Base-by-base conservation (phyloP, 768 basidiomycete species). In the Termitomyces sp. region DNA sequence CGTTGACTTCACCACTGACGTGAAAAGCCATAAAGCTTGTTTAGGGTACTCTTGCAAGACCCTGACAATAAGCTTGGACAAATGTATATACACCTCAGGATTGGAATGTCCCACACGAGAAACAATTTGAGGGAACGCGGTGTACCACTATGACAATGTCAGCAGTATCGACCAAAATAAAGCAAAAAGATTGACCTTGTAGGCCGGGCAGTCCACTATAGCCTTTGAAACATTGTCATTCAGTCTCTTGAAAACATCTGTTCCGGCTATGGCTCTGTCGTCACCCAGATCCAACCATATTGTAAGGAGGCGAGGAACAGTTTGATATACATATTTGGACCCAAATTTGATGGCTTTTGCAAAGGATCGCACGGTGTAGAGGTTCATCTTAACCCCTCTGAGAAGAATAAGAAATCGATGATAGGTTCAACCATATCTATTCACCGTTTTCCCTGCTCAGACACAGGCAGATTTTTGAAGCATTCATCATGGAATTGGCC, bases 271-370 rank as follows among this genome's bases (percentile, higher is more conserved):
- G 3, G 55, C 60, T 50, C 63, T 61, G 58, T 79, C 73, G 65
- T 94, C 94, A n/a, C 88, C 94, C 57, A 91, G 69, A 68, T 97
- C 94, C 50, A 98, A 73, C 94, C 95, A 99, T 31, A 99, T 82
- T 0, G 94, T 98, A 9, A 99, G 78, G 60, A 98, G 78, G 41
- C 97, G 85, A 0, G 97, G 95, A 58, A 99, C 84, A 0, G 94
- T 93, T 67, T 96, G 96, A 68, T 96, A 98, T 23, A 96, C 87
- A 68, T 89, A 97, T 75, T 99, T 99, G 38, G 94, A 92, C 17
- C 97, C 97, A 65, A 78, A 73, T 64, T 76, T 76, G 46, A 95
- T 84, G 1, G 94, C 88, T 59, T 77, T 82, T 2, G 79, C 75
- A 60, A 87, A 96, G 60, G 80, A 74, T 65, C 78, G 77, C 64